These are phyloP conservation scores for Saprolegnia diclina DNA, from an alignment of 352 stramenopile genomes.

Conservation along the genomic window DNA sequence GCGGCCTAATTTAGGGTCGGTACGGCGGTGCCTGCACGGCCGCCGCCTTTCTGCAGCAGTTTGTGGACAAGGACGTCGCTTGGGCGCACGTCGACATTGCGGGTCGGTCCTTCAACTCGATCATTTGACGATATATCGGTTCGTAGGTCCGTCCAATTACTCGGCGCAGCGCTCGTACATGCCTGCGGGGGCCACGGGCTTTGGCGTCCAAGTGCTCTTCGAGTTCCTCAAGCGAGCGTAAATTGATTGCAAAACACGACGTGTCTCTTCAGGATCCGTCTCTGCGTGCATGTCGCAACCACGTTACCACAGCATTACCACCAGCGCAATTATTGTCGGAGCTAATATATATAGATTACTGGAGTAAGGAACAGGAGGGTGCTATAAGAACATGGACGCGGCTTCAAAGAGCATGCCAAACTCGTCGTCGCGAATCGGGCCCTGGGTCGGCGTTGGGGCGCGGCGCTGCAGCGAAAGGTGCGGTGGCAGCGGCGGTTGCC, in stretches of 20 bases:
- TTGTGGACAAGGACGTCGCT: constrained; percentile 76
- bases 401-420: constrained; percentile 25
- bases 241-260: background rate
- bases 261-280: background rate
- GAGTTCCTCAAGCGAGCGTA: constrained; percentile 59
- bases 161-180: constrained; percentile 78
- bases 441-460: background rate
- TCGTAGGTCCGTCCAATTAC: constrained; percentile 64
- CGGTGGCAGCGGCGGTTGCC: background rate
- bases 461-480: background rate
- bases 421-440: constrained; percentile 9
- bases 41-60: constrained; percentile 85
- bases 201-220: constrained; percentile 83
- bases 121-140: constrained; percentile 8
- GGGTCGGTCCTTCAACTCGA: constrained; percentile 29
- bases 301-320: background rate
- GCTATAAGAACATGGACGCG: constrained; percentile 27
- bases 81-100: constrained; percentile 90
- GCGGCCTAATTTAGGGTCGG: constrained; percentile 33
- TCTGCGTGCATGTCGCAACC: background rate
- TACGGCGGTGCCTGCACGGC: constrained; percentile 79
- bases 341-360: background rate
- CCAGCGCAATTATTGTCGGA: too few relatives aligned
- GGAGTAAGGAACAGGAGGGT: background rate
- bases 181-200: constrained; percentile 77